phyloP scores from a whole-genome alignment of 1,284 basidiomycete species.

The Fomitopsis schrenkii region DNA sequence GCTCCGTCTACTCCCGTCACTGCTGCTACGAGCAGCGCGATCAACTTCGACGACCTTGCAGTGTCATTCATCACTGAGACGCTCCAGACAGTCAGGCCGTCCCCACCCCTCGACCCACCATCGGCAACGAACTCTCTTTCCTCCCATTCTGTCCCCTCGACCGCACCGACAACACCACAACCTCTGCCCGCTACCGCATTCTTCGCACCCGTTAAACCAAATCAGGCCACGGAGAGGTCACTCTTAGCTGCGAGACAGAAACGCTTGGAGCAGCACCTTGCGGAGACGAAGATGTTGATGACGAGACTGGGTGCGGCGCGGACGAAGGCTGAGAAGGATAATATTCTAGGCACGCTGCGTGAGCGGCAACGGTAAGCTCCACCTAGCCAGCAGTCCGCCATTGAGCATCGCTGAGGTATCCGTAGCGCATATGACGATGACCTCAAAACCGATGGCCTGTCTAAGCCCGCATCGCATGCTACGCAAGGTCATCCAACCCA shows the following conservation, averaged over 20 bases:
- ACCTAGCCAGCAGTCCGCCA: not conserved
- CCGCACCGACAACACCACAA: not conserved
- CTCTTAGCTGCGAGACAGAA: slow-evolving; percentile 45
- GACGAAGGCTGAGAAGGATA: slow-evolving; percentile 61
- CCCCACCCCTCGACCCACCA: not conserved
- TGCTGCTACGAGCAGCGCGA: not conserved
- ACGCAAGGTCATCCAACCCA: not conserved
- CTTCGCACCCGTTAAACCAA: not conserved
- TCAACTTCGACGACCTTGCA: slow-evolving; percentile 7
- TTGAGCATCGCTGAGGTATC: slow-evolving; percentile 8
- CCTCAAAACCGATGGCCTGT: slow-evolving; percentile 9
- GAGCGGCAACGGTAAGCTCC: slow-evolving; percentile 33
- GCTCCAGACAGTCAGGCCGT: slow-evolving; percentile 33
- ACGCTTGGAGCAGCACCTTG: slow-evolving; percentile 59
- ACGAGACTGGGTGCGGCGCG: slow-evolving; percentile 47
- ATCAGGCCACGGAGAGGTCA: slow-evolving; percentile 13
- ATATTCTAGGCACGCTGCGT: slow-evolving; percentile 51
- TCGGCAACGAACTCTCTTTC: not conserved
- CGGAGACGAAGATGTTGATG: slow-evolving; percentile 68
- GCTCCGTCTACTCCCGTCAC: not conserved
- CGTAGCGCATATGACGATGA: slow-evolving; percentile 23
- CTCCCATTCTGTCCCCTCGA: not conserved
- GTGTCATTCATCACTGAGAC: slow-evolving; percentile 34
- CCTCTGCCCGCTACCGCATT: not conserved
- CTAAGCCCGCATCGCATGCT: slow-evolving; percentile 7